Evolutionary conservation across 2,329 filamentous ascomycete genomes (phyloP), one percentile per base, ranked within the genome.

Genomic region (Lasiodiplodia sp.): DNA sequence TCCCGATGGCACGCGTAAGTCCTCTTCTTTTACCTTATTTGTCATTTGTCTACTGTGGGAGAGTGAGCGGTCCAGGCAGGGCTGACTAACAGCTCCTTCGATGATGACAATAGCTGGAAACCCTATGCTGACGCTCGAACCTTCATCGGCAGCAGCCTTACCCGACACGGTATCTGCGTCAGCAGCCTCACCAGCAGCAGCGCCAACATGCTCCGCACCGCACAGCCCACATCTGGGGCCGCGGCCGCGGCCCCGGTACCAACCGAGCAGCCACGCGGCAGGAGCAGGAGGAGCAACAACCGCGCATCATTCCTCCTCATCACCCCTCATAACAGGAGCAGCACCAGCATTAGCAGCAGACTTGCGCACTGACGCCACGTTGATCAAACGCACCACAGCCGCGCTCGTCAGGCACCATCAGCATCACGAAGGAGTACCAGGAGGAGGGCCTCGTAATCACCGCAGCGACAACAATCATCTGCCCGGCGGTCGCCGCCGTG

Each of bases 61-160:
- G n/a, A 21, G 31, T n/a, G 52, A 55, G 55, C 25, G 21, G 21
- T 31, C 37, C 31, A 57, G 31, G 31, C 60, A 31, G 28, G 21
- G 51, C 60, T 64, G 60, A 52, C 47, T 64, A 64, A 64, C 34
- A 11, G 14, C 38, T 62, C 57, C 25, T 47, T 31, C 40, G 21
- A 25, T 40, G 57, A 60, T 62, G 58, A 62, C 58, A 31, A 47
- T 12, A 53, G 12, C 51, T 11, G 5, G 12, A 53, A 53, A 25
- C 51, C 51, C 51, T 31, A 31, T 31, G 53, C 53, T 56, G 53
- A 56, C 58, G 10, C 25, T 21, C 38, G 18, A 21, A 3, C 8
- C 60, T n/a, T 21, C 34, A 40, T 28, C 40, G 31, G 11, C 60
- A 52, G 47, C 11, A 31, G 37, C 47, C 10, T 25, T 18, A 21